Conservation (phyloP, 495 filamentous ascomycete species). For the Hypoxylon subgilvum region DNA sequence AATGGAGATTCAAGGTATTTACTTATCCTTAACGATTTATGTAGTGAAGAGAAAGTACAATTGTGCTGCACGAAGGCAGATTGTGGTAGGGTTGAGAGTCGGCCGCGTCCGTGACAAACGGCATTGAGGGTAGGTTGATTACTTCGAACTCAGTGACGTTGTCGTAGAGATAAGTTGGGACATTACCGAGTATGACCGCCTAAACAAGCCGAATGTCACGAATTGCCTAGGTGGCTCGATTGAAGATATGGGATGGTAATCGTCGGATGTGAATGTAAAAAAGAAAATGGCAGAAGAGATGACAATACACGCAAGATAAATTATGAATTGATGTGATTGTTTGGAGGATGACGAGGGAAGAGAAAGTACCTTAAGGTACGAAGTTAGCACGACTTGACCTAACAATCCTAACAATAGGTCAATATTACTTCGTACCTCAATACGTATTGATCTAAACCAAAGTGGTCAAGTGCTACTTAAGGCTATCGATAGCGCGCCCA, state of each 20-base stretch:
- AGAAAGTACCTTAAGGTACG: background rate
- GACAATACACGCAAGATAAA: background rate
- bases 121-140: slow-evolving; percentile 27
- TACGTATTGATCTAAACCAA: too few relatives aligned
- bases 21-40: background rate
- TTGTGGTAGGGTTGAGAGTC: background rate
- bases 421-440: slow-evolving; percentile 7
- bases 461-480: too few relatives aligned
- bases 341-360: slow-evolving; percentile 28
- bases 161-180: background rate
- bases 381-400: too few relatives aligned
- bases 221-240: too few relatives aligned
- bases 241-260: too few relatives aligned
- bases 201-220: background rate
- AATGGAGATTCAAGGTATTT: background rate
- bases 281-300: background rate
- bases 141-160: slow-evolving; percentile 20
- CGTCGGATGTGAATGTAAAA: background rate
- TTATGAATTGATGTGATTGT: slow-evolving; percentile 23
- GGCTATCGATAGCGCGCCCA: too few relatives aligned
- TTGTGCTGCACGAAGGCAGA: slow-evolving; percentile 4
- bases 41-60: slow-evolving; percentile 9
- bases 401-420: too few relatives aligned
- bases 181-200: too few relatives aligned
- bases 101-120: slow-evolving; percentile 5